Evolutionary conservation across 225 moss, liverwort and hornwort genomes (phyloP).

Genomic region (Rhytidiadelphus loreus): DNA sequence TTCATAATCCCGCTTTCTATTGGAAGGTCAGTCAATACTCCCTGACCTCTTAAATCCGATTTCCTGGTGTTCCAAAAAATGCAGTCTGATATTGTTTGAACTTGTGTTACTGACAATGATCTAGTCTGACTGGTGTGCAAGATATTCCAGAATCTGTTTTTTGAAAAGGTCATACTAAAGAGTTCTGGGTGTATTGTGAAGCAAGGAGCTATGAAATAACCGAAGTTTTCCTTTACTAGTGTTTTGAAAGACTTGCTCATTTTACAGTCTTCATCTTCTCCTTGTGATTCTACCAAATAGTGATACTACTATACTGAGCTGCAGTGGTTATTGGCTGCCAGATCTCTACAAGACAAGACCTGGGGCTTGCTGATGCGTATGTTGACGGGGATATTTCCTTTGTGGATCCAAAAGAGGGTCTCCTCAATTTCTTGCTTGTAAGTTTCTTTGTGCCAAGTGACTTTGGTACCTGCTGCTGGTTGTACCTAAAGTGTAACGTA

Average conservation of each 20-base stretch:
- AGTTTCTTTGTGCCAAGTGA: background rate
- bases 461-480: background rate
- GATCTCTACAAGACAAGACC: constrained; percentile 83
- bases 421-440: constrained; percentile 63
- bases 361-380: constrained; percentile 84
- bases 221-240: background rate
- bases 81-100: background rate
- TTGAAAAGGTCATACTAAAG: background rate
- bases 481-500: background rate
- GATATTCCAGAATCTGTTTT: background rate
- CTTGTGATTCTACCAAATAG: background rate
- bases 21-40: constrained; percentile 53
- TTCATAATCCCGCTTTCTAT: constrained; percentile 63
- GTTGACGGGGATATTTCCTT: constrained; percentile 76
- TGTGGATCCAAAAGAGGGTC: constrained; percentile 49
- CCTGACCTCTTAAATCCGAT: too few species aligned
- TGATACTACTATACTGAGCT: background rate
- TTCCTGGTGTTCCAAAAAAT: background rate
- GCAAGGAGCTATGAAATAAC: background rate
- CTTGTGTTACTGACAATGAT: background rate
- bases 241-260: background rate
- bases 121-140: background rate
- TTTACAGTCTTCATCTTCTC: background rate
- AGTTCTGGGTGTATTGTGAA: background rate
- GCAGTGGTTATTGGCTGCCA: background rate